phyloP scores from a whole-genome alignment of 371 early-diverging fungal genomes.

The Syncephalastrum contaminatum region DNA sequence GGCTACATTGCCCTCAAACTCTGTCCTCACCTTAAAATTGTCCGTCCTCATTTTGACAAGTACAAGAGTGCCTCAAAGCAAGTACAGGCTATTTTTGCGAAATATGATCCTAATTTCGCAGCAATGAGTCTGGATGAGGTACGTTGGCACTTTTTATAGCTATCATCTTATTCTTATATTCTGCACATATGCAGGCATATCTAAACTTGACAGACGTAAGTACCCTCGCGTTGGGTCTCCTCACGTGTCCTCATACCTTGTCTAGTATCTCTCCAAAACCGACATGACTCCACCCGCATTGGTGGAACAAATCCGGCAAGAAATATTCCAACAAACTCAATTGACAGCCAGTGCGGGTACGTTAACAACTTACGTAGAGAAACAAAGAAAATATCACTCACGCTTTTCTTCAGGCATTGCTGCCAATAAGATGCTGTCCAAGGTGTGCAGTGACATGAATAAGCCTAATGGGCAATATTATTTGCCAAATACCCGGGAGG shows the following conservation, averaged over 20 bases:
- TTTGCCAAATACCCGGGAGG: slow-evolving; percentile 29
- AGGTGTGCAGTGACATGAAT: slow-evolving; percentile 60
- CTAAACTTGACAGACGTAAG: slow-evolving; percentile 56
- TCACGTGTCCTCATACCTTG: neutral
- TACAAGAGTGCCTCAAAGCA: slow-evolving; percentile 48
- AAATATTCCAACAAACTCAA: slow-evolving; percentile 53
- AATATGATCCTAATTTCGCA: slow-evolving; percentile 59
- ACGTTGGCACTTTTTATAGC: slow-evolving; percentile 2
- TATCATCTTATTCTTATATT: neutral
- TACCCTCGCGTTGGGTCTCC: neutral
- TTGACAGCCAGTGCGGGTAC: slow-evolving; percentile 65
- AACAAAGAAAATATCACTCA: neutral
- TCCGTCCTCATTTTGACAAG: slow-evolving; percentile 54
- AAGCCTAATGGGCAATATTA: slow-evolving; percentile 69
- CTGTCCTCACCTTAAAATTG: slow-evolving; percentile 61
- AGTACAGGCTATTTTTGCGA: slow-evolving; percentile 46
- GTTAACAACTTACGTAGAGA: neutral
- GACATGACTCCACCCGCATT: slow-evolving; percentile 46
- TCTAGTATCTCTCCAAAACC: slow-evolving; percentile 36
- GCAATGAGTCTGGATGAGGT: slow-evolving; percentile 67
- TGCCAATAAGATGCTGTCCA: slow-evolving; percentile 58
- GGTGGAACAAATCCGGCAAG: slow-evolving; percentile 52
- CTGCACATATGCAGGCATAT: slow-evolving; percentile 39
- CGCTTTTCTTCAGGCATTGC: slow-evolving; percentile 46
- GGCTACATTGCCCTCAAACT: slow-evolving; percentile 64